A percentile compares a stretch with the other conserved stretches of the same genome.
These are phyloP conservation scores for Mimosa bimucronata DNA, from an alignment of 306 rosid species.

Conservation along the genomic window DNA sequence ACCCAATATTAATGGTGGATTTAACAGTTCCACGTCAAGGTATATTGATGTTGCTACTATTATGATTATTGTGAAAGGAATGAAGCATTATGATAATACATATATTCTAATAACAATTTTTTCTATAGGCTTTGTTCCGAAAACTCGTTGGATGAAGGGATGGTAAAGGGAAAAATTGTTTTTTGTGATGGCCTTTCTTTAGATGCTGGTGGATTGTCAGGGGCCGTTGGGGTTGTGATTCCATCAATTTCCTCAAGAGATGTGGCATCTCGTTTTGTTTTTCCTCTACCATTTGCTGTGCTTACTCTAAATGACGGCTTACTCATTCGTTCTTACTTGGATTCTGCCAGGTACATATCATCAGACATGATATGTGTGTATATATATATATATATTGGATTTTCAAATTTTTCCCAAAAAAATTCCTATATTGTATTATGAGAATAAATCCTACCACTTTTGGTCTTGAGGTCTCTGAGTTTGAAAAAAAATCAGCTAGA, in stretches of 20 bases:
- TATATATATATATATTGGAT: neutral
- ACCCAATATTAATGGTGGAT: constrained; percentile 26
- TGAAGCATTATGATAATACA: too few species aligned
- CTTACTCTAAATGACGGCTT: neutral
- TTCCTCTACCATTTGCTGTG: constrained; percentile 35
- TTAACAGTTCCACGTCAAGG: constrained; percentile 10
- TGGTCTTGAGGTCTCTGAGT: too few species aligned
- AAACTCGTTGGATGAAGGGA: constrained; percentile 29
- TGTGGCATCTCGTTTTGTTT: fast-evolving
- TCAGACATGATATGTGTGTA: neutral
- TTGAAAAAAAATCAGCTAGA: too few species aligned
- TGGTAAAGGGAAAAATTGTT: constrained; percentile 47
- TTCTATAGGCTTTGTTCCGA: neutral
- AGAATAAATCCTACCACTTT: too few species aligned
- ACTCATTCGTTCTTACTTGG: neutral
- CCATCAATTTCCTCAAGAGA: neutral
- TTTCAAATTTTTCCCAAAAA: too few species aligned
- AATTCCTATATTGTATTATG: too few species aligned
- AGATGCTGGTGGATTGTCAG: neutral
- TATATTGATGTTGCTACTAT: neutral
- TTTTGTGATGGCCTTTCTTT: constrained; percentile 24
- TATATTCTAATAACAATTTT: too few species aligned
- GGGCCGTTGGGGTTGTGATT: constrained; percentile 40
- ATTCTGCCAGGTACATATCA: neutral
- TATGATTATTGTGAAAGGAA: too few species aligned